Evolutionary conservation across 192 early-diverging fungal species (phyloP).

Genomic region (Piromyces sp.): DNA sequence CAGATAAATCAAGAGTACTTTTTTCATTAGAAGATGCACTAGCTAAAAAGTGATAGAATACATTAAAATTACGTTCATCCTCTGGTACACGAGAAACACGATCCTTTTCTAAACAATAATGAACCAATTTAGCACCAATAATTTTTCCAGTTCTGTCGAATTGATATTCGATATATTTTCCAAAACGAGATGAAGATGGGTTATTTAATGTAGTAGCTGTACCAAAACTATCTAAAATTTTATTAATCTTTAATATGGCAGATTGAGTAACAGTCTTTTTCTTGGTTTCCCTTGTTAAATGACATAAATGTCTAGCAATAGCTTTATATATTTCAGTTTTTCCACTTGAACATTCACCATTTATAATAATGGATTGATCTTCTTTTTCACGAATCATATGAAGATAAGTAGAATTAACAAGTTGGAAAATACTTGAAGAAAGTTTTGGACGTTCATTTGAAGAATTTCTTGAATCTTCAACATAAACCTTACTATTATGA

Average conservation of each 20-base stretch:
- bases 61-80: constrained; percentile 72
- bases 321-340: constrained; percentile 58
- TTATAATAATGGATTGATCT: background rate
- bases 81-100: constrained; percentile 31
- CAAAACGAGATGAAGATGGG: constrained; percentile 67
- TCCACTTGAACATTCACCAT: constrained; percentile 67
- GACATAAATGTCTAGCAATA: constrained; percentile 15
- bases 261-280: background rate
- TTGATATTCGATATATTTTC: constrained; percentile 72
- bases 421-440: background rate
- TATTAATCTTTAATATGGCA: constrained; percentile 36
- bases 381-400: background rate
- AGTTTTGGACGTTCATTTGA: background rate
- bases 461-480: background rate
- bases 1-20: background rate
- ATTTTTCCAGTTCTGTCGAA: constrained; percentile 82
- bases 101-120: constrained; percentile 71
- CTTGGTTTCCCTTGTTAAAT: background rate
- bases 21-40: constrained; percentile 65
- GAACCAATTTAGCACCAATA: constrained; percentile 60
- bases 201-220: constrained; percentile 60
- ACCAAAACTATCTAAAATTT: constrained; percentile 73
- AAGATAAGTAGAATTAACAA: background rate
- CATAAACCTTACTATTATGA: background rate
- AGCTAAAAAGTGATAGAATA: constrained; percentile 84